Conservation (phyloP, 306 rosid species). For the Pyrus communis region DNA sequence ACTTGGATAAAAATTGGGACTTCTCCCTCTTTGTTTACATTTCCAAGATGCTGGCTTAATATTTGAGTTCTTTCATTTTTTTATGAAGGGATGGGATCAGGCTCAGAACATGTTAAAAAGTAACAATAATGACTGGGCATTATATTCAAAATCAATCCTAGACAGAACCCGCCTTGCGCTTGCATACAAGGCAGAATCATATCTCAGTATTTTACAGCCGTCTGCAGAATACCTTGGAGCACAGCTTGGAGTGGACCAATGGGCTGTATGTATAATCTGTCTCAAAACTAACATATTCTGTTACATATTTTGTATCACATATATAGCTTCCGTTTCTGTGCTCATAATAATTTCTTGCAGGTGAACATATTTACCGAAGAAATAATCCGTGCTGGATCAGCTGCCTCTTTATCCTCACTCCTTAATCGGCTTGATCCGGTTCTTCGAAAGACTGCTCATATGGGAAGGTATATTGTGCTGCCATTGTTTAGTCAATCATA, state of each 20-base stretch:
- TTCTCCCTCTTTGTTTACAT: neutral
- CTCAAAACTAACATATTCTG: neutral
- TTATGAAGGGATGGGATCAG: conserved; percentile 81
- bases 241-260: conserved; percentile 73
- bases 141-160: conserved; percentile 85
- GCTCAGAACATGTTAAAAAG: conserved; percentile 59
- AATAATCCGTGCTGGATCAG: conserved; percentile 95
- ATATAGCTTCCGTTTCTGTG: conserved; percentile 16
- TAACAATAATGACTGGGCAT: conserved; percentile 66
- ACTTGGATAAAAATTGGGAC: neutral
- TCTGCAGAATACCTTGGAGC: conserved; percentile 97
- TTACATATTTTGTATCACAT: neutral
- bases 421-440: conserved; percentile 87
- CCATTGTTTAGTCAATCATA: conserved; percentile 11
- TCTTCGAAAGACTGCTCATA: conserved; percentile 83
- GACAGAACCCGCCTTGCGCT: conserved; percentile 97
- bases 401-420: conserved; percentile 86
- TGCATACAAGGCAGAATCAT: conserved; percentile 74
- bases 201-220: conserved; percentile 76
- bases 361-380: conserved; percentile 95
- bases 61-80: conserved; percentile 18
- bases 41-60: neutral
- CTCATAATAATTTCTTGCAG: conserved; percentile 48
- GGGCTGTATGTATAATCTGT: conserved; percentile 62
- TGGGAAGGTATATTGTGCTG: conserved; percentile 66